Conservation (phyloP, 164 flowering plant species). For the Stephania cephalantha region DNA sequence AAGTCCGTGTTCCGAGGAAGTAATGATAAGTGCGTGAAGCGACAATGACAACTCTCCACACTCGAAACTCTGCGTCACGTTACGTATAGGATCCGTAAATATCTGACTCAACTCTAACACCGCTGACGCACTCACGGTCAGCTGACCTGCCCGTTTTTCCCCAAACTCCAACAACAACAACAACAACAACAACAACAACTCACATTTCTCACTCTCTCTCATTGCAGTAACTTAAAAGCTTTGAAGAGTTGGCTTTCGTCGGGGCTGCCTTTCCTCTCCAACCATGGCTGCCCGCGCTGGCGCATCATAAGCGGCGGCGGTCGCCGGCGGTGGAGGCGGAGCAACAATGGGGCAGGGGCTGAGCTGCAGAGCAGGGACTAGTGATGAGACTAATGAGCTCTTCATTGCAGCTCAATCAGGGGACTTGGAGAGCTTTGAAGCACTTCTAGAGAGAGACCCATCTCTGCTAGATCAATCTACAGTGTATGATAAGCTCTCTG, state of each 20-base stretch:
- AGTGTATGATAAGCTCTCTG: constrained; percentile 31
- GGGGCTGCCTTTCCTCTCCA: background rate
- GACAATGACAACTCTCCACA: background rate
- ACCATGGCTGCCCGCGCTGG: background rate
- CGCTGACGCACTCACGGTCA: background rate
- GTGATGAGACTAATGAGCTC: constrained; percentile 35
- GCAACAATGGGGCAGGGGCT: constrained; percentile 74
- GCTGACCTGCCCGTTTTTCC: background rate
- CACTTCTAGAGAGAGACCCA: constrained; percentile 38
- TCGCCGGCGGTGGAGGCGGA: constrained; percentile 6
- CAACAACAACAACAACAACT: too few species aligned
- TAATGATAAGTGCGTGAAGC: background rate
- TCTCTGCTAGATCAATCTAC: constrained; percentile 26
- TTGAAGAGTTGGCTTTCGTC: background rate
- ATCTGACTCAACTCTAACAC: background rate
- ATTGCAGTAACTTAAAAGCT: background rate
- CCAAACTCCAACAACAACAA: background rate
- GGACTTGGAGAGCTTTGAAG: constrained; percentile 30
- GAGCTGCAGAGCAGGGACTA: constrained; percentile 45
- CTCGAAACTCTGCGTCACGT: background rate
- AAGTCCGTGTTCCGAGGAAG: background rate
- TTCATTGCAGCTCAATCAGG: constrained; percentile 58
- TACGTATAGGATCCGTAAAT: background rate
- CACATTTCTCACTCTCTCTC: background rate
- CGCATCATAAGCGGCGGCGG: background rate